Evolutionary conservation across 257 asterid genomes (phyloP).

Genomic region (Forsythia viridissima): DNA sequence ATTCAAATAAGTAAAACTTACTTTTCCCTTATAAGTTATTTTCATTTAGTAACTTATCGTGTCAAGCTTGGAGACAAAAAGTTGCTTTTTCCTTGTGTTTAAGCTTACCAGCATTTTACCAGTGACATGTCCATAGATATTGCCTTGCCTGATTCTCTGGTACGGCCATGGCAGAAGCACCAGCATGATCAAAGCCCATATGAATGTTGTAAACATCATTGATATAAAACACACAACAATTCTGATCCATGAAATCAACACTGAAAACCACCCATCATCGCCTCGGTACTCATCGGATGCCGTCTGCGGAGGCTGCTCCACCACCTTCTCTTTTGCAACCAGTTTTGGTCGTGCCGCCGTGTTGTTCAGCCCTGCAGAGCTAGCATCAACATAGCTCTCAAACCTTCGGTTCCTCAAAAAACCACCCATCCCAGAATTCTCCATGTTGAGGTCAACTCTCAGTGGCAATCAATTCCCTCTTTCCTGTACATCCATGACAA

Average conservation of each 20-base stretch:
- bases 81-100: too few relatives aligned
- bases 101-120: constrained; percentile 44
- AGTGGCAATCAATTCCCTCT: too few relatives aligned
- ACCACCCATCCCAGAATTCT: constrained; percentile 26
- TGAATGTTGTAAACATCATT: constrained; percentile 41
- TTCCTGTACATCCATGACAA: not conserved
- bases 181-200: constrained; percentile 48
- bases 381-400: constrained; percentile 33
- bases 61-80: too few relatives aligned
- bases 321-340: constrained; percentile 10
- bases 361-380: not conserved
- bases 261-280: constrained; percentile 32
- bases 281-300: constrained; percentile 11
- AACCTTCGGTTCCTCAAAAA: constrained; percentile 33
- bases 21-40: too few relatives aligned
- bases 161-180: constrained; percentile 53
- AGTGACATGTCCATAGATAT: constrained; percentile 48
- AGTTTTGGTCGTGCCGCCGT: constrained; percentile 1
- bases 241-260: constrained; percentile 43
- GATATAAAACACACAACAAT: constrained; percentile 37
- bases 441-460: constrained; percentile 27
- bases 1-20: too few relatives aligned
- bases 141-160: constrained; percentile 51
- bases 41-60: too few relatives aligned
- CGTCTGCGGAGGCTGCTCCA: constrained; percentile 6